Evolutionary conservation across 2,329 filamentous ascomycete genomes (phyloP).

Genomic region (Aspergillus niger): DNA sequence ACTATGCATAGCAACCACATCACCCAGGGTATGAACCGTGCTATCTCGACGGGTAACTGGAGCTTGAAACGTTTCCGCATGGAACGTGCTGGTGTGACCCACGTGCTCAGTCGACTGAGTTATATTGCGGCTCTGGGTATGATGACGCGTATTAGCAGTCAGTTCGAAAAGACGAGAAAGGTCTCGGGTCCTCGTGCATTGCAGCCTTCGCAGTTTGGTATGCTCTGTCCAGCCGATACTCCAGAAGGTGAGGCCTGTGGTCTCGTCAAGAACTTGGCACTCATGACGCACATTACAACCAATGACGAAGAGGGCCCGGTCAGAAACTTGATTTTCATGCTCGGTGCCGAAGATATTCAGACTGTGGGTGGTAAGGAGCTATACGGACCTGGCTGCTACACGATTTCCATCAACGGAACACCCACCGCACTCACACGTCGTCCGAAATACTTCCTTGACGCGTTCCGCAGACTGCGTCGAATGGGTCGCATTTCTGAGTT

Average conservation of each 20-base stretch:
- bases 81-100: conserved; percentile 95
- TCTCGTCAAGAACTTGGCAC: conserved; percentile 92
- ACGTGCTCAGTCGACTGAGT: conserved; percentile 90
- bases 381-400: conserved; percentile 78
- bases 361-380: conserved; percentile 83
- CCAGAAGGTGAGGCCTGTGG: conserved; percentile 98
- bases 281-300: conserved; percentile 99
- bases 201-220: conserved; percentile 96
- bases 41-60: conserved; percentile 98
- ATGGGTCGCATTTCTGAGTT: conserved; percentile 94
- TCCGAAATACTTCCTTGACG: conserved; percentile 81
- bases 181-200: conserved; percentile 93
- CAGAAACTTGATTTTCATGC: conserved; percentile 78
- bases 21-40: conserved; percentile 88
- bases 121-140: conserved; percentile 97
- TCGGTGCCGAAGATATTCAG: conserved; percentile 81
- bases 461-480: conserved; percentile 82
- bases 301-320: conserved; percentile 93
- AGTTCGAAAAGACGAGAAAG: conserved; percentile 98
- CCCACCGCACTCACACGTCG: conserved; percentile 83
- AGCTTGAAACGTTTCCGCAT: conserved; percentile 97
- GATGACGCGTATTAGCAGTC: conserved; percentile 98
- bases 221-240: conserved; percentile 96
- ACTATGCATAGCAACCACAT: conserved; percentile 83
- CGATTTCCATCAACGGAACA: conserved; percentile 94